Evolutionary conservation across 192 early-diverging fungal genomes (phyloP).

Genomic region (Diversispora epigaea): DNA sequence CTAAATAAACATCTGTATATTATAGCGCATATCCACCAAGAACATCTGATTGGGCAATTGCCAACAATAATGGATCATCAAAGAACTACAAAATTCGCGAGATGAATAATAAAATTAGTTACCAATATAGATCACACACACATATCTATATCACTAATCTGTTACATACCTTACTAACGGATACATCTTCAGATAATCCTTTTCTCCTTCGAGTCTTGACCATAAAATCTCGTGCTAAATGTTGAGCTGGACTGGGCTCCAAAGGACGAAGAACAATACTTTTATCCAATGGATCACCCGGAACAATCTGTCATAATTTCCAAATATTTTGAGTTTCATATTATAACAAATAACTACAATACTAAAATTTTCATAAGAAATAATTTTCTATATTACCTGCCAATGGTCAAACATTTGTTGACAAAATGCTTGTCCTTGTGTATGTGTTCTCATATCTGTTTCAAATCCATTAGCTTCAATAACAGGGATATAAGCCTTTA

Average conservation of each 20-base stretch:
- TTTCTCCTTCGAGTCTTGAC: slow-evolving; percentile 96
- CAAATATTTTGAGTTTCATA: not conserved
- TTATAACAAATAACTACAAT: too few species aligned
- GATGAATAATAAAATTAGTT: not conserved
- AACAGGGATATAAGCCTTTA: slow-evolving; percentile 91
- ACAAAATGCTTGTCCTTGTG: slow-evolving; percentile 95
- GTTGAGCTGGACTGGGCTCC: slow-evolving; percentile 83
- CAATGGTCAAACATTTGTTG: slow-evolving; percentile 99
- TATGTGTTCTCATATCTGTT: slow-evolving; percentile 93
- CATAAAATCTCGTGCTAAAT: slow-evolving; percentile 97
- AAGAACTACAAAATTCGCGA: slow-evolving; percentile 40
- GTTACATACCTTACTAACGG: slow-evolving; percentile 69
- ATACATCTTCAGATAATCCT: slow-evolving; percentile 79
- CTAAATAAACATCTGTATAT: too few species aligned
- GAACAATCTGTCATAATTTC: slow-evolving; percentile 60
- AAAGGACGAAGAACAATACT: slow-evolving; percentile 81
- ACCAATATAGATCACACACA: not conserved
- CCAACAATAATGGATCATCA: slow-evolving; percentile 66
- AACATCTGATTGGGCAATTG: slow-evolving; percentile 50
- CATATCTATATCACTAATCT: not conserved
- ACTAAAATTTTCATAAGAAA: not conserved
- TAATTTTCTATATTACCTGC: slow-evolving; percentile 51
- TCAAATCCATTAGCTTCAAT: slow-evolving; percentile 97
- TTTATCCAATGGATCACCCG: slow-evolving; percentile 94
- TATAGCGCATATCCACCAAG: slow-evolving; percentile 33